Base-by-base conservation (phyloP, 1,284 basidiomycete species). In the Rhodotorula mucilaginosa region DNA sequence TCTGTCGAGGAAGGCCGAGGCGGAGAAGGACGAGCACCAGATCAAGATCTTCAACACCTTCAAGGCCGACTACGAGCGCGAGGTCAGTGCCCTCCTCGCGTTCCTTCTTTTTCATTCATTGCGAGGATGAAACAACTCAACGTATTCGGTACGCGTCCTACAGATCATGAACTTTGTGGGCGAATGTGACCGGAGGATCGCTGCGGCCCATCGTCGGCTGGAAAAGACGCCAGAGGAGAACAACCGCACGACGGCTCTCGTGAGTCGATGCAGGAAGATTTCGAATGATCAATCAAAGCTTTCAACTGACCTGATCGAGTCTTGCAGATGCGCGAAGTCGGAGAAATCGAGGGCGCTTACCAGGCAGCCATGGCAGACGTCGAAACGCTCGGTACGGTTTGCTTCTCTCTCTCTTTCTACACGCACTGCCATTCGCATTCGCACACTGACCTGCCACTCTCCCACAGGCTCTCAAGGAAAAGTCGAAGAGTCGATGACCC, bases 161-260 rank as follows among this genome's bases (percentile, higher is more conserved):
- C 52, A 78, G 82, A 94, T 99, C 70, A 92, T 95, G 79, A 86
- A 89, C 5, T 98, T 98, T 82, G 93, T 99, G 74, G 94, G 97
- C 79, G 97, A 99, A 81, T 98, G 96, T 83, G 97, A 99, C 85
- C 86, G 97, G 77, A 88, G 96, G 79, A 99, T 99, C 82, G 85
- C 92, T 60, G 88, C 92, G 58, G 93, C 93, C 68, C 96, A 99
- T 82, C 87, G 94, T 75, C 87, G 97, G 79, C 84, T 99, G 79
- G 97, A 99, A 84, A 98, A 99, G 85, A 99, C 97, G 31, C 97
- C 97, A 16, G 97, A 99, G 83, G 97, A 99, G 85, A 98, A 98
- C 81, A 93, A 93, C 65, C 95, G 97, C 83, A 98, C 96, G 47
- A 97, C 97, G 31, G 95, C 96, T 82, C 83, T 99, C 85, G 91